Percentiles rank a stretch among this genome's conserved stretches.
phyloP scores from a whole-genome alignment of 306 rosid species.

The Urtica urens region DNA sequence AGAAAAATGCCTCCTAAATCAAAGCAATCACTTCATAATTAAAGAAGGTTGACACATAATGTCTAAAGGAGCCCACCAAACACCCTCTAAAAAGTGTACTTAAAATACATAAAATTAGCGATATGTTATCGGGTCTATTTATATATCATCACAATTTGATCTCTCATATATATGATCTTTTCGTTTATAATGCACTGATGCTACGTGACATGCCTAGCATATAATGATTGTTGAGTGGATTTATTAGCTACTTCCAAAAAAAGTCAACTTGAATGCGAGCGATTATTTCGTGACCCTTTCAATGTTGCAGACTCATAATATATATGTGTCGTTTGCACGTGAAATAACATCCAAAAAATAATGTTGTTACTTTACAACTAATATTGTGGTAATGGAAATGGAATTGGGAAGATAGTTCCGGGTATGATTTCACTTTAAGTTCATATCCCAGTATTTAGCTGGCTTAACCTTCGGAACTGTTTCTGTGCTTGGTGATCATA shows the following conservation, averaged over 20 bases:
- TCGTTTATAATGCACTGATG: not conserved
- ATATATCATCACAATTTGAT: not conserved
- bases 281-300: not conserved
- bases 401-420: too few relatives aligned
- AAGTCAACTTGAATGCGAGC: conserved; percentile 5
- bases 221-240: conserved; percentile 5
- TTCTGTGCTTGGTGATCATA: too few relatives aligned
- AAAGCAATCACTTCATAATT: conserved; percentile 2
- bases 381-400: too few relatives aligned
- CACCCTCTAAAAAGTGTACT: not conserved
- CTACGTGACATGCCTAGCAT: not conserved
- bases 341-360: too few relatives aligned
- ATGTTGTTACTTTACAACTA: too few relatives aligned
- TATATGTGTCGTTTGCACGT: too few relatives aligned
- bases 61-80: conserved; percentile 1
- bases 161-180: not conserved
- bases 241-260: not conserved
- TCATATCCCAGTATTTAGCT: too few relatives aligned
- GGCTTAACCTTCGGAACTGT: too few relatives aligned
- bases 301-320: too few relatives aligned
- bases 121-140: not conserved
- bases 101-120: not conserved
- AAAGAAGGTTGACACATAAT: conserved; percentile 6
- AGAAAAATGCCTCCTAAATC: conserved; percentile 2
- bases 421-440: too few relatives aligned